Percentiles rank a stretch among this genome's conserved stretches.
phyloP scores from a whole-genome alignment of 2,329 filamentous ascomycete genomes.

The Botrytis galanthina region DNA sequence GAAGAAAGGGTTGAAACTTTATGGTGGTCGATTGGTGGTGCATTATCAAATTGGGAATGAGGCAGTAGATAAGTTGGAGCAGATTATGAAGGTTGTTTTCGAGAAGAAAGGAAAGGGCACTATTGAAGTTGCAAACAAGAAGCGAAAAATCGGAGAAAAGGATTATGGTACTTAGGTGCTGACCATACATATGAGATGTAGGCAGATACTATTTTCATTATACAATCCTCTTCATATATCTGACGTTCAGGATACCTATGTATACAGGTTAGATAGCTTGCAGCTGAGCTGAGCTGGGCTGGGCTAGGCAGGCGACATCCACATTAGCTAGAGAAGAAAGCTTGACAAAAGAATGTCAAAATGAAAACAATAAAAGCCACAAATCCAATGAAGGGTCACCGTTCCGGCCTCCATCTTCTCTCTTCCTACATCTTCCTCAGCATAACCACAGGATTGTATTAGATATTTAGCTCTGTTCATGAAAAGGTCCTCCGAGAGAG shows the following conservation, averaged over 20 bases:
- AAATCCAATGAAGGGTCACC: background rate
- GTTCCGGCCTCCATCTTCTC: background rate
- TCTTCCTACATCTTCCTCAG: background rate
- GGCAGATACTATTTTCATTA: background rate
- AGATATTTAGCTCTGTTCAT: background rate
- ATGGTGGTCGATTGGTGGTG: slow-evolving; percentile 60
- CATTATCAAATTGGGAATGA: slow-evolving; percentile 69
- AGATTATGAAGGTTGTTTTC: slow-evolving; percentile 44
- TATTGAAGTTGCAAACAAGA: slow-evolving; percentile 19
- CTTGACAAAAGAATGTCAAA: background rate
- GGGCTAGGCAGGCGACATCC: background rate
- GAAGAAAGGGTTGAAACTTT: slow-evolving; percentile 55
- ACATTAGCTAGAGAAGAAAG: background rate
- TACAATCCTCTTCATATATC: background rate
- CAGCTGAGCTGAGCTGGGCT: no score
- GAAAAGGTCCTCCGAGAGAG: background rate
- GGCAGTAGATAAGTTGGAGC: slow-evolving; percentile 50
- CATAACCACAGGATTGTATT: no score
- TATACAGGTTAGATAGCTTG: background rate
- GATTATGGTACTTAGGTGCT: slow-evolving; percentile 35
- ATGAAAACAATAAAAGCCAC: background rate
- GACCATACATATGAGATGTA: background rate
- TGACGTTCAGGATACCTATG: background rate
- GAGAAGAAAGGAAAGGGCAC: slow-evolving; percentile 22
- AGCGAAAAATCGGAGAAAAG: slow-evolving; percentile 33